Conservation (phyloP, 768 basidiomycete genomes). For the Pleurotus giganteus region DNA sequence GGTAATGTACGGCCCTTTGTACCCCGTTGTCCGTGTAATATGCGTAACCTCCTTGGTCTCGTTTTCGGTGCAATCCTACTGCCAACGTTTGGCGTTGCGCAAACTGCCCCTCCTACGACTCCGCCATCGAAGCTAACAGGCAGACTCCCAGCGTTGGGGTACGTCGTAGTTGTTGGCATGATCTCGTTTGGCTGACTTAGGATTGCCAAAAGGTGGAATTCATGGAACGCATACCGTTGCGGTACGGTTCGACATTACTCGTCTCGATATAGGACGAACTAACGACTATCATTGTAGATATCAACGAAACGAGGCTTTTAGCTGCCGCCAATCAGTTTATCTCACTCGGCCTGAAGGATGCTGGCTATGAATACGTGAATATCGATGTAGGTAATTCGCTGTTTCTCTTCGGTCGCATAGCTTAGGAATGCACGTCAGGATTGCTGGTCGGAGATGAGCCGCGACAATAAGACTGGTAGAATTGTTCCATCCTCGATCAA, state of each 20-base stretch:
- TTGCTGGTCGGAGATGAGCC: slow-evolving; percentile 42
- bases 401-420: neutral
- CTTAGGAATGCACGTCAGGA: slow-evolving; percentile 29
- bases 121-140: slow-evolving; percentile 40
- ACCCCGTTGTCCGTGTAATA: too few relatives aligned
- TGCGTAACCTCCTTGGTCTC: neutral
- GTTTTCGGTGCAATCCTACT: neutral
- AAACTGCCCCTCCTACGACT: slow-evolving; percentile 33
- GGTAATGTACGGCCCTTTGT: too few relatives aligned
- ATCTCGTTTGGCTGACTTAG: neutral
- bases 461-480: slow-evolving; percentile 36
- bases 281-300: slow-evolving; percentile 25
- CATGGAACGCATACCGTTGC: slow-evolving; percentile 50
- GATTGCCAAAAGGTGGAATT: slow-evolving; percentile 42
- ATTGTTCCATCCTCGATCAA: slow-evolving; percentile 50
- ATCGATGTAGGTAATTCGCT: slow-evolving; percentile 37
- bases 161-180: neutral
- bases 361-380: slow-evolving; percentile 51
- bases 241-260: slow-evolving; percentile 19
- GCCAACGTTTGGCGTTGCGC: neutral
- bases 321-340: slow-evolving; percentile 45
- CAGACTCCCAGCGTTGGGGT: slow-evolving; percentile 48
- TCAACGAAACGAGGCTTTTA: slow-evolving; percentile 42
- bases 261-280: neutral
- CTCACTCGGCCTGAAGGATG: slow-evolving; percentile 44